Evolutionary conservation across 306 rosid genomes (phyloP), one percentile per base, ranked within the genome.

Genomic region (Vigna mungo): DNA sequence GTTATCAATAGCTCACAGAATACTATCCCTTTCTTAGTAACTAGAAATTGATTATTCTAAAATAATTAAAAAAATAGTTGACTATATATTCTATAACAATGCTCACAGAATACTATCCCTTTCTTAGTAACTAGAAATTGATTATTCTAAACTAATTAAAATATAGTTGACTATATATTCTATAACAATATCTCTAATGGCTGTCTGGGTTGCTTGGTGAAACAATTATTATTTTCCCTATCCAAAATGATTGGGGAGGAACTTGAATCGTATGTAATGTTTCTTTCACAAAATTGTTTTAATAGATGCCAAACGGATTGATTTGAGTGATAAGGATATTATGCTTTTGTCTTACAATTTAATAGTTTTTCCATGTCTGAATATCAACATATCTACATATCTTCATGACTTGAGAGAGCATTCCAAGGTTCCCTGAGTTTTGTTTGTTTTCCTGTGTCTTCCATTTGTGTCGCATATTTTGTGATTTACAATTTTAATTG

Each of bases 341-440:
- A n/a, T 52, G 62, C 62, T 54, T 17, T 30, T 63, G 43, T 9
- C 55, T 39, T 34, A 63, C 18, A 39, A 25, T 1, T 30, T 59
- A 36, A 20, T 25, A 53, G 27, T 53, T 7, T 62, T 27, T 62
- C 25, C 39, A 41, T 20, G 68, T 34, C 21, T 69, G 53, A 68
- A 52, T 70, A 69, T 72, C 59, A 72, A 65, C 16, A n/a, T 18
- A 65, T 15, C 58, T 13, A n/a, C n/a, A n/a, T n/a, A n/a, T n/a
- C n/a, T n/a, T n/a, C n/a, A n/a, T n/a, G n/a, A n/a, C n/a, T n/a
- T n/a, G n/a, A n/a, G n/a, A n/a, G n/a, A n/a, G n/a, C n/a, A n/a
- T n/a, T n/a, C n/a, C n/a, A n/a, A n/a, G n/a, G n/a, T n/a, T n/a
- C n/a, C n/a, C n/a, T n/a, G n/a, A n/a, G n/a, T n/a, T n/a, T n/a